Base-by-base conservation (phyloP, 192 early-diverging fungal genomes). In the Lobulomyces angularis region DNA sequence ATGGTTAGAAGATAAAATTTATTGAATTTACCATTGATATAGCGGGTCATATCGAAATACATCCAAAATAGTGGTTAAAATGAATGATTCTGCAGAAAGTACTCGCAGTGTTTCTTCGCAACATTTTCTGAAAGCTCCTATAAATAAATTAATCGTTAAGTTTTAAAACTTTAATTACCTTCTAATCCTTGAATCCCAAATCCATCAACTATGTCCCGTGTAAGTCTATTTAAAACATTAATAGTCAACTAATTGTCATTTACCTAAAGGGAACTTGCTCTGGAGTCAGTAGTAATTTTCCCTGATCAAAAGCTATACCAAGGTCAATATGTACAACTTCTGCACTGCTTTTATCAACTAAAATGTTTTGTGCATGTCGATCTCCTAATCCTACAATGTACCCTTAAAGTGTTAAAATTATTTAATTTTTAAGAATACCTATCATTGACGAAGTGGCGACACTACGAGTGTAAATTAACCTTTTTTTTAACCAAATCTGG, bases 271-370 rank as follows among this genome's bases (percentile, higher is more conserved):
- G 92, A 0, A 97, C 86, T 18, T 81, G 57, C 60, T 97, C 92
- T 12, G 93, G 90, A 12, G 83, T 73, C 1, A 84, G 65, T 8
- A 97, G 58, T 19, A 82, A 55, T 55, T 80, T 86, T 12, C 93
- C 93, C 53, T 88, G 77, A 43, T 97, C 93, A 65, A 97, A 97
- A 9, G 89, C 87, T 31, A 97, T 91, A 11, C 90, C 92, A 30
- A 93, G 74, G 54, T 97, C 93, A 29, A 97, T 97, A 55, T 97
- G 93, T 26, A 97, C 77, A 8, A 93, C 44, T 37, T 91, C 89
- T 2, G 82, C 93, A 0, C 82, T 77, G 2, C 51, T 52, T 34
- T 65, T 62, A 47, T 97, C 87, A 4, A 97, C 62, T 41, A 97
- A 46, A 18, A 93, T 90, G 55, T 97, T 97, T 48, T 90, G 84